Evolutionary conservation across 1,284 basidiomycete species (phyloP).

Genomic region (Tilletia horrida): DNA sequence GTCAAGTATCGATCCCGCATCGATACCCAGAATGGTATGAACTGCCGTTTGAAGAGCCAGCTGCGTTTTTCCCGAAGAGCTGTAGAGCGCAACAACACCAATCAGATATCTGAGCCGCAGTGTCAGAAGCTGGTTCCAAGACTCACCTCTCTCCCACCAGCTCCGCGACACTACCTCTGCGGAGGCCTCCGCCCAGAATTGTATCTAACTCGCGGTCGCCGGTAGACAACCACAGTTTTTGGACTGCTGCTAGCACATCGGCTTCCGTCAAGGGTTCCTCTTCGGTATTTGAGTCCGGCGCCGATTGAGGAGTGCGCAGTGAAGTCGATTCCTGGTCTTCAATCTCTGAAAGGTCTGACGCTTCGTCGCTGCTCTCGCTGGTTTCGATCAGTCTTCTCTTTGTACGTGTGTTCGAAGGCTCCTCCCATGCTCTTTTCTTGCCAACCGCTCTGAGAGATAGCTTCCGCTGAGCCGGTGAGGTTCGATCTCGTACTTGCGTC

Average conservation of each 20-base stretch:
- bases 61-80: slow-evolving; percentile 47
- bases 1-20: not conserved
- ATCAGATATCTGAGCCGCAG: not conserved
- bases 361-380: not conserved
- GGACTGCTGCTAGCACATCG: not conserved
- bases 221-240: slow-evolving; percentile 17
- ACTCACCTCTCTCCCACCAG: slow-evolving; percentile 40
- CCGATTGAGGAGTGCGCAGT: slow-evolving; percentile 19
- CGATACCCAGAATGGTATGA: slow-evolving; percentile 30
- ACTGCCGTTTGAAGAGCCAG: slow-evolving; percentile 35
- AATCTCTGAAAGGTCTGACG: slow-evolving; percentile 22
- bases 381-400: slow-evolving; percentile 6
- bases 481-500: too few relatives aligned
- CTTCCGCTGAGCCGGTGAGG: too few relatives aligned
- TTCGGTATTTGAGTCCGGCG: too few relatives aligned
- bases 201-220: slow-evolving; percentile 32
- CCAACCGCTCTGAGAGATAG: not conserved
- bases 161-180: slow-evolving; percentile 33
- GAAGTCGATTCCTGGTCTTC: slow-evolving; percentile 24
- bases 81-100: not conserved
- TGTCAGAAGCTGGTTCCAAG: not conserved
- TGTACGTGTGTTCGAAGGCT: not conserved
- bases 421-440: slow-evolving; percentile 3
- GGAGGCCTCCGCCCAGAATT: slow-evolving; percentile 34
- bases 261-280: too few relatives aligned